Evolutionary conservation across 257 asterid genomes (phyloP).

Genomic region (Solanum piurae): DNA sequence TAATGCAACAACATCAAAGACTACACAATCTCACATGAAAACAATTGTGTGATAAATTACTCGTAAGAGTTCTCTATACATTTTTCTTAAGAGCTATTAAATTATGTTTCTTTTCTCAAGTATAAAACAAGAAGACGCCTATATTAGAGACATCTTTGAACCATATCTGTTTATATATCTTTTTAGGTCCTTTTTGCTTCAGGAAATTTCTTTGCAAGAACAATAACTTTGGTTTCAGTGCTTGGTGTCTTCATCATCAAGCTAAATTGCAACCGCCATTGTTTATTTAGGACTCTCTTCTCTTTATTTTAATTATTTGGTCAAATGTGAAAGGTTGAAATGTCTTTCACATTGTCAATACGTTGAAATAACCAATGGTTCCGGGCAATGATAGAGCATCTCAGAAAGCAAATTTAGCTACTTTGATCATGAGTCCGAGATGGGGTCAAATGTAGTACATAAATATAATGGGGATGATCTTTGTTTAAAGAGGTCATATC

Average conservation of each 20-base stretch:
- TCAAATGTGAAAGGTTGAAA: too few relatives aligned
- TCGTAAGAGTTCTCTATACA: neutral
- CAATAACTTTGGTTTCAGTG: neutral
- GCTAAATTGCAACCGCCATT: neutral
- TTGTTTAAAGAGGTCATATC: neutral
- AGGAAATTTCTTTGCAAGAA: neutral
- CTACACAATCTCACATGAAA: neutral
- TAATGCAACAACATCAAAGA: neutral
- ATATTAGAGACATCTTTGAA: neutral
- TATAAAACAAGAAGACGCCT: neutral
- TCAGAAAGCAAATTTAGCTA: neutral
- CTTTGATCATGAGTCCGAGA: neutral
- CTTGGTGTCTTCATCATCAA: neutral
- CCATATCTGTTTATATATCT: neutral
- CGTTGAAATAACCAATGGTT: neutral
- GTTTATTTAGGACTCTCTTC: neutral
- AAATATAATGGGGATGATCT: neutral
- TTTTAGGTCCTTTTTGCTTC: neutral
- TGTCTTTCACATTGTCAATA: neutral
- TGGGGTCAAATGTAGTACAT: neutral
- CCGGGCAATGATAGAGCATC: neutral
- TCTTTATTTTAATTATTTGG: neutral
- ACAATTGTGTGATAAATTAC: neutral
- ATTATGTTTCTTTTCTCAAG: neutral
- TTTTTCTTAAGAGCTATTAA: neutral